Percentiles rank a stretch among this genome's conserved stretches.
Evolutionary conservation across 2,329 filamentous ascomycete genomes (phyloP).

Genomic region (Bimuria novae-zelandiae): DNA sequence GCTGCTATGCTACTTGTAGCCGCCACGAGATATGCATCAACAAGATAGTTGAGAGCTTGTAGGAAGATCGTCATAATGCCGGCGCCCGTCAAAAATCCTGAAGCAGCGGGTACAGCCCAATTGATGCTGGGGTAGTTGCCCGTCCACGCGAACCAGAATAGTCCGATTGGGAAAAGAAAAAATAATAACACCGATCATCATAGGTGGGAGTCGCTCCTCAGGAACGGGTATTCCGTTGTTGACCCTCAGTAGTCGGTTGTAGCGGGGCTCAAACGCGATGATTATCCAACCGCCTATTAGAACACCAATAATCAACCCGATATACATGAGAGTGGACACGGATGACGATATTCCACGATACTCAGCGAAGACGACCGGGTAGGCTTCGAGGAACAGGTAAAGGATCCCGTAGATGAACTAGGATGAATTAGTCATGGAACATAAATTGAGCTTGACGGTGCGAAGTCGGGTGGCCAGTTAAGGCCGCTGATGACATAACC

Average conservation of each 20-base stretch:
- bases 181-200: slow-evolving; percentile 59
- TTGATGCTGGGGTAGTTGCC: slow-evolving; percentile 49
- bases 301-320: slow-evolving; percentile 24
- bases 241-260: slow-evolving; percentile 29
- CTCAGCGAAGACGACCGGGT: slow-evolving; percentile 51
- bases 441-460: too few relatives aligned
- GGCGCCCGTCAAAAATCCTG: slow-evolving; percentile 49
- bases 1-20: slow-evolving; percentile 34
- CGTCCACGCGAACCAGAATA: slow-evolving; percentile 62
- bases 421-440: too few relatives aligned
- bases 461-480: too few relatives aligned
- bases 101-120: slow-evolving; percentile 50
- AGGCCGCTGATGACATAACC: too few relatives aligned
- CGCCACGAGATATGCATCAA: slow-evolving; percentile 50
- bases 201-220: slow-evolving; percentile 53
- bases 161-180: slow-evolving; percentile 54
- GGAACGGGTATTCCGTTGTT: slow-evolving; percentile 44
- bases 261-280: slow-evolving; percentile 43
- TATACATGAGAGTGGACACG: slow-evolving; percentile 45
- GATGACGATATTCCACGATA: slow-evolving; percentile 41
- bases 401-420: slow-evolving; percentile 48
- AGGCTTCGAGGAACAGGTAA: slow-evolving; percentile 56
- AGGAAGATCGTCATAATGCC: slow-evolving; percentile 54
- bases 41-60: slow-evolving; percentile 51
- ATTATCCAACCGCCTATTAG: slow-evolving; percentile 29